Conservation (phyloP, 805 yeast species). For the Candida tammaniensis region DNA sequence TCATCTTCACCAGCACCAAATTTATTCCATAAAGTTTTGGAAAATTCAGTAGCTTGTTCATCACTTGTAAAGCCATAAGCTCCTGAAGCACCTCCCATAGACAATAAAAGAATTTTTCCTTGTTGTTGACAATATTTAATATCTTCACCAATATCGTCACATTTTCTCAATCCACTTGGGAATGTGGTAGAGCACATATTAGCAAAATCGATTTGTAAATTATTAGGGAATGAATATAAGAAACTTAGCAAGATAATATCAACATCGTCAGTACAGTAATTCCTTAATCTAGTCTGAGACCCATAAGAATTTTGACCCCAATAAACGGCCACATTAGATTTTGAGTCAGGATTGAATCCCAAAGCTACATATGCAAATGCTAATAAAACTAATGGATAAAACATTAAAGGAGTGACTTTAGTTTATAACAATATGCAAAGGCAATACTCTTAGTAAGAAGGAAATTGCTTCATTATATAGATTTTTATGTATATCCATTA, state of each 20-base stretch:
- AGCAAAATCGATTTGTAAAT: conserved; percentile 44
- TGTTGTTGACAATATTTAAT: conserved; percentile 69
- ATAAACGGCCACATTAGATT: conserved; percentile 26
- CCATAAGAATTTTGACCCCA: conserved; percentile 29
- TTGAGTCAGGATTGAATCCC: conserved; percentile 17
- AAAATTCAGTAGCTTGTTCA: conserved; percentile 55
- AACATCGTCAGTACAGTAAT: conserved; percentile 69
- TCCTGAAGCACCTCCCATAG: conserved; percentile 56
- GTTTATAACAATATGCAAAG: neutral
- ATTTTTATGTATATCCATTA: too few relatives aligned
- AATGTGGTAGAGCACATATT: conserved; percentile 41
- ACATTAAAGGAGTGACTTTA: conserved; percentile 9
- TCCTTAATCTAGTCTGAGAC: conserved; percentile 33
- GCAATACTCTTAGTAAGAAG: neutral
- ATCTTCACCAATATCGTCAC: conserved; percentile 50
- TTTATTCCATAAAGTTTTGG: conserved; percentile 36
- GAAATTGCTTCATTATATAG: too few relatives aligned
- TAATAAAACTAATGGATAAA: conserved; percentile 5
- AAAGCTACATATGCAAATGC: conserved; percentile 1
- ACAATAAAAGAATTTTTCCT: conserved; percentile 77
- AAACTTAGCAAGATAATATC: conserved; percentile 75
- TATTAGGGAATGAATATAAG: conserved; percentile 54
- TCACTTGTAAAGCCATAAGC: conserved; percentile 40
- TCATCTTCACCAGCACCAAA: conserved; percentile 34
- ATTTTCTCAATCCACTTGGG: conserved; percentile 41